Percentiles rank a stretch among this genome's conserved stretches.
Evolutionary conservation across 805 yeast species (phyloP).

Genomic region (Wickerhamomyces kurtzmanii): DNA sequence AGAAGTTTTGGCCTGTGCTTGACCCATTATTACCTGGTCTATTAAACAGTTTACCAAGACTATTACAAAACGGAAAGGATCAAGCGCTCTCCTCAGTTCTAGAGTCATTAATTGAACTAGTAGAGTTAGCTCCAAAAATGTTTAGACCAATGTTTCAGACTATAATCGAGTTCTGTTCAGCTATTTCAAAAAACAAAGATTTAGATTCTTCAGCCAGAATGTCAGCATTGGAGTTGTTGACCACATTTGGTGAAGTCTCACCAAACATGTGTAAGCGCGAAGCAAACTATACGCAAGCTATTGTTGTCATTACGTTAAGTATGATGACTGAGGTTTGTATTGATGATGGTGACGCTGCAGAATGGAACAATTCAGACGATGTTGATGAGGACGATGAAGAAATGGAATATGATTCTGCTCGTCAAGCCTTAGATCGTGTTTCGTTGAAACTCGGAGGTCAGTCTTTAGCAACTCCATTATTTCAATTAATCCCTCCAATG

Average conservation of each 20-base stretch:
- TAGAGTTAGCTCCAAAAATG: slow-evolving; percentile 89
- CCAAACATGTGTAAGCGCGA: slow-evolving; percentile 91
- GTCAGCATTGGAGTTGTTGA: slow-evolving; percentile 80
- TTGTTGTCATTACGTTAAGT: slow-evolving; percentile 65
- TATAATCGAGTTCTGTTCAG: slow-evolving; percentile 78
- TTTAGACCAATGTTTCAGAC: slow-evolving; percentile 85
- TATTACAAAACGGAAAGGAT: slow-evolving; percentile 71
- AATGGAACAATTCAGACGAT: slow-evolving; percentile 79
- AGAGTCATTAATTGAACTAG: slow-evolving; percentile 82
- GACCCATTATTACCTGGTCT: slow-evolving; percentile 76
- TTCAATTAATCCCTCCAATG: slow-evolving; percentile 83
- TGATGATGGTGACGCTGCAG: slow-evolving; percentile 80
- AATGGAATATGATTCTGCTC: slow-evolving; percentile 80
- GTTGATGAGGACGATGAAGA: slow-evolving; percentile 79
- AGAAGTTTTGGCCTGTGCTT: slow-evolving; percentile 65
- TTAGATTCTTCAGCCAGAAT: slow-evolving; percentile 73
- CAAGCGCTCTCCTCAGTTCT: slow-evolving; percentile 78
- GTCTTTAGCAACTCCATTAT: slow-evolving; percentile 74
- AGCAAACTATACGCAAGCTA: slow-evolving; percentile 55
- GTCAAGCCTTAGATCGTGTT: slow-evolving; percentile 90
- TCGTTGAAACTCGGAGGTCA: slow-evolving; percentile 78
- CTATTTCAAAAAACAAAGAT: slow-evolving; percentile 72
- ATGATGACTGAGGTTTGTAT: slow-evolving; percentile 90
- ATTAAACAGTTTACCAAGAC: slow-evolving; percentile 78
- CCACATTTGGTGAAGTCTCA: slow-evolving; percentile 86